A percentile compares a stretch with the other conserved stretches of the same genome.
These are phyloP conservation scores for Suhomyces ambrosiae DNA, from an alignment of 1,139 yeast genomes.

Conservation along the genomic window DNA sequence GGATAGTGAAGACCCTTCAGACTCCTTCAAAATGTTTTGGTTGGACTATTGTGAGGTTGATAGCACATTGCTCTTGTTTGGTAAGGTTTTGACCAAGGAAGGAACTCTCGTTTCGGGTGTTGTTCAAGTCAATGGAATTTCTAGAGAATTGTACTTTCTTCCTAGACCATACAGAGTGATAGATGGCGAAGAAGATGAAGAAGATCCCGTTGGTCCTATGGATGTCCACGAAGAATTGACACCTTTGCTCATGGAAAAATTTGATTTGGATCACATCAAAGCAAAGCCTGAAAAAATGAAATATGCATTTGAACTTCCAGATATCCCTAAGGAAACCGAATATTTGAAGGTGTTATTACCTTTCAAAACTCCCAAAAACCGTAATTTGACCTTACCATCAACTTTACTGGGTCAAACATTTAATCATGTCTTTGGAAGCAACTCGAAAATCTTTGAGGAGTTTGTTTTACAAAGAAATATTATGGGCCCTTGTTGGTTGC, in stretches of 20 bases:
- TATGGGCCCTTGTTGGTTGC: conserved; percentile 99
- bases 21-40: conserved; percentile 79
- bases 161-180: conserved; percentile 53
- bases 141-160: conserved; percentile 73
- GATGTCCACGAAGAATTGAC: conserved; percentile 81
- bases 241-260: conserved; percentile 62
- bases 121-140: conserved; percentile 71
- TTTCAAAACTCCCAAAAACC: conserved; percentile 58
- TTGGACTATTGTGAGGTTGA: conserved; percentile 83
- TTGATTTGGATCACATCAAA: conserved; percentile 61
- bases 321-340: conserved; percentile 77
- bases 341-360: conserved; percentile 82
- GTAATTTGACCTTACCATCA: conserved; percentile 54
- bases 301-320: conserved; percentile 86
- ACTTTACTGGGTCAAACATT: conserved; percentile 77
- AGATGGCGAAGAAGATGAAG: conserved; percentile 32
- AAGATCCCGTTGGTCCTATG: conserved; percentile 46
- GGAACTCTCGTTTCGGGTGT: conserved; percentile 71
- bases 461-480: conserved; percentile 80
- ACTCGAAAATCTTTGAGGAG: conserved; percentile 74
- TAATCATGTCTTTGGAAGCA: conserved; percentile 78
- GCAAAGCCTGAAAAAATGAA: conserved; percentile 74
- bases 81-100: conserved; percentile 67
- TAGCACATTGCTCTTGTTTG: conserved; percentile 72
- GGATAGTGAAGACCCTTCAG: conserved; percentile 34